A percentile compares a stretch with the other conserved stretches of the same genome.
Evolutionary conservation across 2,329 filamentous ascomycete genomes (phyloP).

Genomic region (Hymenoscyphus albidus): DNA sequence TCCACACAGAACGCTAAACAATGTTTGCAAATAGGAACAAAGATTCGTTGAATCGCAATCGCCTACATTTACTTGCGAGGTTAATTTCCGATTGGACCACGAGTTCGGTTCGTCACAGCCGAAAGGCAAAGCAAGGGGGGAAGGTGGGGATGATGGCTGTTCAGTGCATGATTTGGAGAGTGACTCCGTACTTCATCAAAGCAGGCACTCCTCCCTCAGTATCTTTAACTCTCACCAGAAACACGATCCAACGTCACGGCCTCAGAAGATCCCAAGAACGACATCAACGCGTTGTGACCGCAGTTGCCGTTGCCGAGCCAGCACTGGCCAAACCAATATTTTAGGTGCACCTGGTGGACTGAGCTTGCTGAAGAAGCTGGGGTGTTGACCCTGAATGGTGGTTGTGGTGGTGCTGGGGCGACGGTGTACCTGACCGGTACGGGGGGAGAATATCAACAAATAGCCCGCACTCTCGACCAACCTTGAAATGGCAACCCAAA

Average conservation of each 20-base stretch:
- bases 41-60: neutral
- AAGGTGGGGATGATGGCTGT: neutral
- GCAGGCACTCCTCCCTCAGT: neutral
- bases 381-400: neutral
- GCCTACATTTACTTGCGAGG: neutral
- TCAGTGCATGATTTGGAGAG: neutral
- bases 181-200: neutral
- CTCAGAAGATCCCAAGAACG: neutral
- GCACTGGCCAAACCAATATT: neutral
- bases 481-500: slow-evolving; percentile 11
- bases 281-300: neutral
- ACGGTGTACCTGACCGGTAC: neutral
- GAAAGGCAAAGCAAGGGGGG: neutral
- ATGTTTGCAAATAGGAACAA: neutral
- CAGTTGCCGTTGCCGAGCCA: neutral
- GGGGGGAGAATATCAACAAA: neutral
- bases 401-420: neutral
- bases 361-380: neutral
- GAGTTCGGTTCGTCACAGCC: neutral
- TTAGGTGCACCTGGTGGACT: neutral
- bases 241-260: neutral
- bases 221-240: neutral
- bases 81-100: slow-evolving; percentile 2
- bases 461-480: neutral
- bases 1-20: neutral